These are phyloP conservation scores for Crithidia sp. DNA, from an alignment of 208 protist species.

Conservation along the genomic window DNA sequence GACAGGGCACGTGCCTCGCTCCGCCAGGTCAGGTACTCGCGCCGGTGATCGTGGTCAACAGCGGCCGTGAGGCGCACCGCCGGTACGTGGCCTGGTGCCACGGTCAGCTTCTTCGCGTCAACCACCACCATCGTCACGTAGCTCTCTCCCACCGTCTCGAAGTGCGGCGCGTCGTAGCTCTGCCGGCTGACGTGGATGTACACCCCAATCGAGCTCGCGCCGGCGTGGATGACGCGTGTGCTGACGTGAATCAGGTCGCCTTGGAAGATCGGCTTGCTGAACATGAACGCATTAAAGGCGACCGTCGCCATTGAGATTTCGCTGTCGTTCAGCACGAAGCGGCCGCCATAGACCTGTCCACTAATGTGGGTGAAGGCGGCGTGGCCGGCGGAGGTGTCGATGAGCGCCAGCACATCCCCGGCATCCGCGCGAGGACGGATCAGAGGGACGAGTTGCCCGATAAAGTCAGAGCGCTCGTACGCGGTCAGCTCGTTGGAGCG, in stretches of 20 bases:
- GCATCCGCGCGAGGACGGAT: slow-evolving; percentile 30
- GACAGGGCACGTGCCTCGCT: background rate
- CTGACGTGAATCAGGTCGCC: slow-evolving; percentile 53
- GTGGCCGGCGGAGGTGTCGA: slow-evolving; percentile 26
- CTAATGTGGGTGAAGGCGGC: slow-evolving; percentile 12
- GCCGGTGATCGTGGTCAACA: slow-evolving; percentile 28
- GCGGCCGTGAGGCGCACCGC: slow-evolving; percentile 29
- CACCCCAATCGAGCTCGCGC: slow-evolving; percentile 44
- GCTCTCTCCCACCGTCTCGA: slow-evolving; percentile 32
- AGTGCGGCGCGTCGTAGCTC: slow-evolving; percentile 35
- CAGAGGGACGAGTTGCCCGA: slow-evolving; percentile 14
- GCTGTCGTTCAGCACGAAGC: slow-evolving; percentile 1
- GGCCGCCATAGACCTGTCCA: slow-evolving; percentile 4
- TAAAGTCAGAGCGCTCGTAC: slow-evolving; percentile 25
- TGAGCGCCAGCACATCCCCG: slow-evolving; percentile 42
- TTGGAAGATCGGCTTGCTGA: slow-evolving; percentile 46
- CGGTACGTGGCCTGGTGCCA: slow-evolving; percentile 28
- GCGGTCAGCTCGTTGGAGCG: slow-evolving; percentile 18
- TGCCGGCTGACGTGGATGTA: slow-evolving; percentile 43
- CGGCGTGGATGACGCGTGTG: slow-evolving; percentile 39
- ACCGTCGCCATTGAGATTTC: slow-evolving; percentile 50
- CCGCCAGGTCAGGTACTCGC: slow-evolving; percentile 31
- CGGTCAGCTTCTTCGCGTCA: slow-evolving; percentile 15
- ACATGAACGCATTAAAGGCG: slow-evolving; percentile 58
- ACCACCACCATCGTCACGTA: slow-evolving; percentile 49